Base-by-base conservation (phyloP, 139 green algal genomes). In the Chlamydomonas incerta region DNA sequence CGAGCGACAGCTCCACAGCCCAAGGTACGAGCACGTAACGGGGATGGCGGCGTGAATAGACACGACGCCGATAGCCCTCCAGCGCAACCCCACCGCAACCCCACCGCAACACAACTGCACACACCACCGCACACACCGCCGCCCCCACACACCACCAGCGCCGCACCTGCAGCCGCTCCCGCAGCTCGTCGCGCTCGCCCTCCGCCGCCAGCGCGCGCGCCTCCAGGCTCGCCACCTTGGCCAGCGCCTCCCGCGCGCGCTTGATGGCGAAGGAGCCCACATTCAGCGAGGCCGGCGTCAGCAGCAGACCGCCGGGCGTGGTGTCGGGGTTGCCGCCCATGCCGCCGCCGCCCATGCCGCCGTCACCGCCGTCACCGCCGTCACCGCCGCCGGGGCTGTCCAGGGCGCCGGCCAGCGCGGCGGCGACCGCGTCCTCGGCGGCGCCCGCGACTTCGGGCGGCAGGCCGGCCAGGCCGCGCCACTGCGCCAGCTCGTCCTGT, bases 191-290 rank as follows among this genome's bases (percentile, higher is more conserved):
- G 1, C 72, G 41, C 63, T 67, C 75, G 34, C 47, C 46, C 65
- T 88, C 83, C 2, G 24, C 33, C 24, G n/a, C 47, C 55, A 72
- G n/a, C 24, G 8, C 50, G 0, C 58, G 65, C 23, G 28, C n/a
- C 72, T 87, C 70, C n/a, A 81, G 29, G 10, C 23, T 41, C 34
- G 57, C 62, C 6, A 41, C 87, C 31, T 81, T 65, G 0, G 55
- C 74, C 20, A 81, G 52, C 29, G 80, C 87, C 58, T 90, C 87
- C 8, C 87, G 37, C 33, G 87, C 87, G 23, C 80, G 65, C 31
- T 55, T 52, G 5, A 90, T 29, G 10, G 87, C 87, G 29, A 82
- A 72, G 46, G 60, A 75, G n/a, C 87, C 87, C n/a, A 90, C 74
- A 11, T 77, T 55, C 11, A 69, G 35, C 34, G 34, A 33, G 13